Percentiles rank a stretch among this genome's conserved stretches.
Evolutionary conservation across 75 land plant species (phyloP).

Genomic region (Sequoiadendron giganteum): DNA sequence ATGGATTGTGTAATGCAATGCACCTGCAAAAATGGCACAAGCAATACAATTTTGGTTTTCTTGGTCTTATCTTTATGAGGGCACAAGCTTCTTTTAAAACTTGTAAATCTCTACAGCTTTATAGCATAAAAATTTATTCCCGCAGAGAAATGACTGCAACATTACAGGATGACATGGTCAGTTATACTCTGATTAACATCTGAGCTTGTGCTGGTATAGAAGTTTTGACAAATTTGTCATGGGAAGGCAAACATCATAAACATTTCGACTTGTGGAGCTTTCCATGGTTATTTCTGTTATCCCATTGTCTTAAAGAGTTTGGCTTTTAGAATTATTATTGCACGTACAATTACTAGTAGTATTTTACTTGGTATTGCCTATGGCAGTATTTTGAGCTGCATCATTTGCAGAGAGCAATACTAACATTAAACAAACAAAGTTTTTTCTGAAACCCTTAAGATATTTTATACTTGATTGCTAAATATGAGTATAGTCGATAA

Average conservation of each 20-base stretch:
- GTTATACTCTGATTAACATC: not conserved
- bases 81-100: not conserved
- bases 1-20: not conserved
- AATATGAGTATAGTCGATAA: not conserved
- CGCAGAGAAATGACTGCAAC: not conserved
- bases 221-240: not conserved
- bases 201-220: not conserved
- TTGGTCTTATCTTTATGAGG: not conserved
- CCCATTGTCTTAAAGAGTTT: not conserved
- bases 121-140: not conserved
- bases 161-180: not conserved
- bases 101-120: not conserved
- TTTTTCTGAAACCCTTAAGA: not conserved
- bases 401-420: not conserved
- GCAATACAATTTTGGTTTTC: not conserved
- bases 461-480: not conserved
- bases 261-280: not conserved
- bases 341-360: not conserved
- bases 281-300: not conserved
- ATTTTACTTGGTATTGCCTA: not conserved
- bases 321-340: not conserved
- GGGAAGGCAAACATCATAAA: not conserved
- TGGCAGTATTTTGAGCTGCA: not conserved
- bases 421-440: not conserved
- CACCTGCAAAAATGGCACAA: not conserved